Evolutionary conservation across 345 rosid species (phyloP).

Genomic region (Dovyalis caffra): DNA sequence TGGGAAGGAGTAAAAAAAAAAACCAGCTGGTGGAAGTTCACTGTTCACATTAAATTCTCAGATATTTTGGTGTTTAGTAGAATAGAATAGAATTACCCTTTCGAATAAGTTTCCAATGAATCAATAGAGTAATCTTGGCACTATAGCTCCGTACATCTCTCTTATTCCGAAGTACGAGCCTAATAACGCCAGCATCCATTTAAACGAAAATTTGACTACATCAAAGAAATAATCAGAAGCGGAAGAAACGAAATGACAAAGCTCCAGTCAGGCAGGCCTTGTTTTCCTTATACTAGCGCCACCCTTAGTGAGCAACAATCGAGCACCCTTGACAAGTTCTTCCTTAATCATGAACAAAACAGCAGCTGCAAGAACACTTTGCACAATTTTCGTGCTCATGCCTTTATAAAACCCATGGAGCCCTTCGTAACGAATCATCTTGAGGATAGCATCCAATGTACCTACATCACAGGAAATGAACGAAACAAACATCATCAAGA

Average conservation of each 20-base stretch:
- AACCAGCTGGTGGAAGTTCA: too few species aligned
- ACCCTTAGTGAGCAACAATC: slow-evolving; percentile 46
- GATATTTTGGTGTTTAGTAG: too few species aligned
- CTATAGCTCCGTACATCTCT: background rate
- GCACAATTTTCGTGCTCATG: slow-evolving; percentile 84
- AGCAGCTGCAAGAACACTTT: slow-evolving; percentile 93
- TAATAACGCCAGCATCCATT: background rate
- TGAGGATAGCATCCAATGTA: slow-evolving; percentile 74
- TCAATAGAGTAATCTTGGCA: background rate
- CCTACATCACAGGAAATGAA: slow-evolving; percentile 38
- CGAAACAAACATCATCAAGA: background rate
- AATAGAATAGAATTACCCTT: too few species aligned
- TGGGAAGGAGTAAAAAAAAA: too few species aligned
- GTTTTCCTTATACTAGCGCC: slow-evolving; percentile 27
- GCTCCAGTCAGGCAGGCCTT: slow-evolving; percentile 30
- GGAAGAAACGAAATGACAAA: background rate
- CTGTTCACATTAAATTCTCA: too few species aligned
- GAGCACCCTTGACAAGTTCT: slow-evolving; percentile 77
- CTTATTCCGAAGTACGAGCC: slow-evolving; percentile 5
- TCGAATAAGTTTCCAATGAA: background rate
- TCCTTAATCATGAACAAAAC: slow-evolving; percentile 91
- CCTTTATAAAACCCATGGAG: slow-evolving; percentile 85
- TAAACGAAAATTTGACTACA: background rate
- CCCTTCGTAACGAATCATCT: slow-evolving; percentile 89
- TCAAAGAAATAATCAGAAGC: background rate